Conservation (phyloP, 2,329 filamentous ascomycete species). For the Sporothrix brunneoviolacea region DNA sequence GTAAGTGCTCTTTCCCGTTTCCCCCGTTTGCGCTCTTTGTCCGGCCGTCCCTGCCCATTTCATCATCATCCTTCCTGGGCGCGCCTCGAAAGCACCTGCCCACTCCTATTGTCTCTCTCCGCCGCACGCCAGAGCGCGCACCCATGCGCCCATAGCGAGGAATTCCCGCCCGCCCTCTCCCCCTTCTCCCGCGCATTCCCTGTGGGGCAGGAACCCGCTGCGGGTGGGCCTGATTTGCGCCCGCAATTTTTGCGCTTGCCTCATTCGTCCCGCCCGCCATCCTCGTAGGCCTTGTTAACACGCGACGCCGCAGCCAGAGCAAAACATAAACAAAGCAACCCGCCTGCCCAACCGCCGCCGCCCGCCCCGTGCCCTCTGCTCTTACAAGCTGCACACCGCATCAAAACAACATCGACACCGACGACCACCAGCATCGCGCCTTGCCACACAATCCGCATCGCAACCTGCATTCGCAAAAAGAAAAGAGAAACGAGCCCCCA, state of each 20-base stretch:
- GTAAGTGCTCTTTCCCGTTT: too few species aligned
- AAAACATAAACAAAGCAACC: constrained; percentile 16
- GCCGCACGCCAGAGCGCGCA: constrained; percentile 3
- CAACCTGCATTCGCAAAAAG: not conserved
- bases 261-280: not conserved
- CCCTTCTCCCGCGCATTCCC: too few species aligned
- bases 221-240: constrained; percentile 12
- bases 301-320: constrained; percentile 11
- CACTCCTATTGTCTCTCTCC: not conserved
- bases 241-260: constrained; percentile 1
- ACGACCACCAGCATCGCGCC: not conserved
- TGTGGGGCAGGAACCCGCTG: not conserved
- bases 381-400: not conserved
- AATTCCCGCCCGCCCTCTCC: not conserved
- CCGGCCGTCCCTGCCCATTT: too few species aligned
- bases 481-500: not conserved
- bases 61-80: not conserved
- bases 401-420: constrained; percentile 4
- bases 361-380: not conserved
- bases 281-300: constrained; percentile 2
- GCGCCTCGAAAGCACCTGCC: not conserved
- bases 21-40: not conserved
- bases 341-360: constrained; percentile 4
- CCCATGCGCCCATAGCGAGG: not conserved
- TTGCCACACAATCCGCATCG: constrained; percentile 1